Conservation (phyloP, 129 eudicot species). For the Chrysanthemum seticuspe region DNA sequence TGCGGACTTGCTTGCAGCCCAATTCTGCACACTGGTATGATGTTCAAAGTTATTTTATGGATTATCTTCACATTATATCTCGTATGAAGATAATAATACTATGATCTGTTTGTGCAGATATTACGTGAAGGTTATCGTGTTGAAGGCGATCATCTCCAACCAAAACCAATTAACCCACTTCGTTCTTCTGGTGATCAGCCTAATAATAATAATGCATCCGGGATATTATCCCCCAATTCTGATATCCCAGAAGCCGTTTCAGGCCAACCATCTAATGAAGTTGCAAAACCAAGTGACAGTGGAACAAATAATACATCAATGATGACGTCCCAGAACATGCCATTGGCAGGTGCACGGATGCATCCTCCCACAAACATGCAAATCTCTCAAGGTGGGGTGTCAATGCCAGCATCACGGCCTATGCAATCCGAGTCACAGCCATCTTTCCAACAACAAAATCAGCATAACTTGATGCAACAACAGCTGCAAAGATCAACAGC, state of each 20-base stretch:
- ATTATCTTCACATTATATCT: not conserved
- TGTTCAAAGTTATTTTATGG: conserved; percentile 1
- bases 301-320: conserved; percentile 29
- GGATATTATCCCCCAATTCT: conserved; percentile 30
- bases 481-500: conserved; percentile 72
- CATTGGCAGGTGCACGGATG: conserved; percentile 45
- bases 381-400: conserved; percentile 63
- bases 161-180: conserved; percentile 51
- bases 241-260: conserved; percentile 57
- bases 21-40: conserved; percentile 71
- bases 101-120: conserved; percentile 52
- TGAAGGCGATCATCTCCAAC: conserved; percentile 69
- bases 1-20: conserved; percentile 90
- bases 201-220: conserved; percentile 35
- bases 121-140: conserved; percentile 66
- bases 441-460: conserved; percentile 47
- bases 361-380: conserved; percentile 65
- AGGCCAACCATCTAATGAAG: conserved; percentile 53
- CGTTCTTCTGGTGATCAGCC: conserved; percentile 42
- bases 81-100: not conserved
- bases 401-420: conserved; percentile 46
- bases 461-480: conserved; percentile 53
- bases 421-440: conserved; percentile 55
- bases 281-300: conserved; percentile 46
- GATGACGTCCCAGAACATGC: conserved; percentile 24